Evolutionary conservation across 202 grass and related monocot genomes (phyloP).

Genomic region (Cymbopogon flexuosus): DNA sequence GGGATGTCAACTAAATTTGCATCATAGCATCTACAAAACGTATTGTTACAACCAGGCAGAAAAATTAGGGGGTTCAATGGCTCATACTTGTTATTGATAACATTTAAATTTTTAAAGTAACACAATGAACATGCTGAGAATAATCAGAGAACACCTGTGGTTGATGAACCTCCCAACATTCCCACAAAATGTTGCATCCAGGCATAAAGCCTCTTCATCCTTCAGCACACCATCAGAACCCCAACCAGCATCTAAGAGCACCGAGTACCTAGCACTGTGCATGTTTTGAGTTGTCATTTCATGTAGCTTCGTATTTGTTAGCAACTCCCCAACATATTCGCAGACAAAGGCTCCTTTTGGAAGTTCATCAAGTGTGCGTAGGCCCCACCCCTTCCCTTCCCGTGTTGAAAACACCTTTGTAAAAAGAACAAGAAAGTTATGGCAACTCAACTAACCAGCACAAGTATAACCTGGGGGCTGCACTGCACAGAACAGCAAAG

Average conservation of each 20-base stretch:
- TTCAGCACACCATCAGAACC: slow-evolving; percentile 47
- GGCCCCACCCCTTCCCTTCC: slow-evolving; percentile 74
- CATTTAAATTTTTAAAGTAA: background rate
- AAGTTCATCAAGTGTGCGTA: slow-evolving; percentile 48
- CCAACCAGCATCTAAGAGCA: slow-evolving; percentile 66
- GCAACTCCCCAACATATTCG: slow-evolving; percentile 71
- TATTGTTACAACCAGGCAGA: slow-evolving; percentile 4
- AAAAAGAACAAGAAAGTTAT: slow-evolving; percentile 32
- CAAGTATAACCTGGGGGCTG: background rate
- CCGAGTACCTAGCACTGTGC: slow-evolving; percentile 43
- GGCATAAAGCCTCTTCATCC: slow-evolving; percentile 64
- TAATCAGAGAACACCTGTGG: slow-evolving; percentile 46
- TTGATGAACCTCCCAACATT: slow-evolving; percentile 77
- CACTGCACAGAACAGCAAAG: background rate
- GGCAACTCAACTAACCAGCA: background rate
- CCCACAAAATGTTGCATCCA: slow-evolving; percentile 68
- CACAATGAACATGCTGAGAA: background rate
- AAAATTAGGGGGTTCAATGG: background rate
- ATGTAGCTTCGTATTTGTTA: slow-evolving; percentile 60
- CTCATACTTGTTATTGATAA: background rate
- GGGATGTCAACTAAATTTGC: slow-evolving; percentile 72
- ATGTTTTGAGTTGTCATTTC: slow-evolving; percentile 41
- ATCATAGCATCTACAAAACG: slow-evolving; percentile 57
- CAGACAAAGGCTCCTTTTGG: slow-evolving; percentile 75
- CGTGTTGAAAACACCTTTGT: slow-evolving; percentile 50